Evolutionary conservation across 129 eudicot genomes (phyloP), one percentile per base, ranked within the genome.

Genomic region (Centaurea solstitialis): DNA sequence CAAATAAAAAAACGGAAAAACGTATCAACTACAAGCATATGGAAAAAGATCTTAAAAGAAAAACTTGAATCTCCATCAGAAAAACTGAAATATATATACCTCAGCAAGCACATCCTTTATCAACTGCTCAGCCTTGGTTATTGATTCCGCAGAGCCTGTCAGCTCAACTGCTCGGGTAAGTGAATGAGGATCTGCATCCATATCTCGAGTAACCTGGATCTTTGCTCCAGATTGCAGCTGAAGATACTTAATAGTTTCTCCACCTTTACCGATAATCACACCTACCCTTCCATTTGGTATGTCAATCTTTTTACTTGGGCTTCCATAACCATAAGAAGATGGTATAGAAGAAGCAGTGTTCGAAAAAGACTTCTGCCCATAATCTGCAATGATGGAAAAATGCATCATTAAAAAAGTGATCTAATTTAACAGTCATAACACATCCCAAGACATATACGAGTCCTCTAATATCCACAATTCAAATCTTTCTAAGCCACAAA

Each of bases 211-310:
- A 59, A 96, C 93, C 78, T 96, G 99, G 38, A 96, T 96, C 91
- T 88, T 96, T 41, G 99, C 98, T 35, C 99, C 98, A 65, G 99
- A 96, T 70, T 91, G 93, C 74, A 80, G 68, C 84, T 96, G 99
- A 69, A 96, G 98, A 80, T 91, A 89, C 78, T 93, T 91, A 2
- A 96, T 96, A 30, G 99, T 96, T 68, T 96, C 99, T 72, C 99
- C 99, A 68, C 88, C 93, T 89, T 91, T 96, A 72, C 99, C 99
- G 75, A 96, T 96, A 66, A 96, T 96, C 70, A 96, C 98, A 80
- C 99, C 99, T 70, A 96, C 99, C 79, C 98, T 87, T 35, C 93
- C 97, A 87, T 96, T 96, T 17, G 98, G 99, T 74, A 96, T 88
- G 35, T 91, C 98, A 65, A 96, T 96, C 82, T 85, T 96, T 80